A percentile compares a stretch with the other conserved stretches of the same genome.
phyloP scores from a whole-genome alignment of 2,329 filamentous ascomycete genomes.

The Elsinoe australis region DNA sequence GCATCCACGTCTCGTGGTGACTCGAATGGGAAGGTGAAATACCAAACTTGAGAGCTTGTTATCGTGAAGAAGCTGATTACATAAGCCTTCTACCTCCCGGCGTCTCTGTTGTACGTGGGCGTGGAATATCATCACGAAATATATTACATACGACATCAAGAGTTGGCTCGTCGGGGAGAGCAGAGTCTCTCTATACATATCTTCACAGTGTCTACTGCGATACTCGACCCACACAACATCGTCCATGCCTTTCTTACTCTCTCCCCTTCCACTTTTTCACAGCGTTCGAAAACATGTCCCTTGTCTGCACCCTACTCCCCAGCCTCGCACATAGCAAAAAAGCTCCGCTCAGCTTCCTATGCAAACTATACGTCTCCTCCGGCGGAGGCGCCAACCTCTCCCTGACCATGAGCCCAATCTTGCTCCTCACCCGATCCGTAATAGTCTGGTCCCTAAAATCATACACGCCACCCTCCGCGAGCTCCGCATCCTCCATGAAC shows the following conservation, averaged over 20 bases:
- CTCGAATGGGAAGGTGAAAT: too few relatives aligned
- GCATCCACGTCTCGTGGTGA: too few relatives aligned
- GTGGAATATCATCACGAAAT: too few relatives aligned
- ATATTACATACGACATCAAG: too few relatives aligned
- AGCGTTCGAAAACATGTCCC: conserved; percentile 65
- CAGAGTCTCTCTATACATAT: too few relatives aligned
- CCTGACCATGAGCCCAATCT: conserved; percentile 88
- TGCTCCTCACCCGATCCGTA: conserved; percentile 77
- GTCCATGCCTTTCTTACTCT: conserved; percentile 6
- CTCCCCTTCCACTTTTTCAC: conserved; percentile 32
- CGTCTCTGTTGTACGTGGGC: too few relatives aligned
- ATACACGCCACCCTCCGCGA: conserved; percentile 67
- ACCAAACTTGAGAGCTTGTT: too few relatives aligned
- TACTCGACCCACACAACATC: too few relatives aligned
- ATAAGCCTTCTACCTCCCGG: too few relatives aligned
- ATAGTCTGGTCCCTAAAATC: conserved; percentile 94
- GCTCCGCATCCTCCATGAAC: conserved; percentile 53
- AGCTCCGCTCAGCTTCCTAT: conserved; percentile 89
- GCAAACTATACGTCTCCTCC: conserved; percentile 93
- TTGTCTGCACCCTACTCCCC: conserved; percentile 73
- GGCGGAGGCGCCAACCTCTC: conserved; percentile 85
- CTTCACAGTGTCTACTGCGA: too few relatives aligned
- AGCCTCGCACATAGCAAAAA: conserved; percentile 85
- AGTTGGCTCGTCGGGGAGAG: too few relatives aligned
- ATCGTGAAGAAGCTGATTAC: too few relatives aligned